A percentile compares a stretch with the other conserved stretches of the same genome.
phyloP scores from a whole-genome alignment of 805 yeast genomes.

The Hemisphaericaspora nanyangensis region DNA sequence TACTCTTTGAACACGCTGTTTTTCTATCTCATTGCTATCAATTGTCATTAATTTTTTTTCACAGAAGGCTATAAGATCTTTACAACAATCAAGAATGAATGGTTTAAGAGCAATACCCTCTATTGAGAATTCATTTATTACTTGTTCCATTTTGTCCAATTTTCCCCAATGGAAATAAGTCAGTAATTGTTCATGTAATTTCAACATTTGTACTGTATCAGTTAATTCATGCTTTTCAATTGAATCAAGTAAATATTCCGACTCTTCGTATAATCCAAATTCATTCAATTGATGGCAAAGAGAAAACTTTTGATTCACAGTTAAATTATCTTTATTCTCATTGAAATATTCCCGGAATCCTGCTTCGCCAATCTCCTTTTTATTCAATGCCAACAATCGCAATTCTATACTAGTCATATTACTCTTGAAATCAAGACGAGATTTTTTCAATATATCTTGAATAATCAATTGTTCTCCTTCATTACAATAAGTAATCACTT shows the following conservation, averaged over 20 bases:
- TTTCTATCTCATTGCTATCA: neutral
- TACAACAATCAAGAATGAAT: neutral
- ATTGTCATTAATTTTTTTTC: too few species aligned
- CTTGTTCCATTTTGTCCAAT: conserved; percentile 13
- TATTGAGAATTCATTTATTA: conserved; percentile 28
- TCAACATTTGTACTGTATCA: conserved; percentile 26
- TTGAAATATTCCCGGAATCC: conserved; percentile 14
- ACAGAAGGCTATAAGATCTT: neutral
- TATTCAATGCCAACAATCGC: conserved; percentile 17
- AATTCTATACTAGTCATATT: conserved; percentile 10
- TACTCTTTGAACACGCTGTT: neutral
- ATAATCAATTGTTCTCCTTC: conserved; percentile 11
- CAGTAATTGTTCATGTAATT: conserved; percentile 13
- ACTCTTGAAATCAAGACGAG: conserved; percentile 11
- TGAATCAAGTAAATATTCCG: conserved; percentile 19
- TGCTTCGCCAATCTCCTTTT: conserved; percentile 10
- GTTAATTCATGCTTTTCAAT: conserved; percentile 21
- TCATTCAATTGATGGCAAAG: conserved; percentile 30
- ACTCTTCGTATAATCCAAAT: conserved; percentile 20
- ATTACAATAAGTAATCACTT: conserved; percentile 27
- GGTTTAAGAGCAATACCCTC: conserved; percentile 19
- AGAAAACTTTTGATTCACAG: conserved; percentile 23
- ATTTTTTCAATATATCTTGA: conserved; percentile 17
- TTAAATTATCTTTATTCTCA: conserved; percentile 12
- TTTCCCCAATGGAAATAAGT: neutral